Conservation (phyloP, 257 asterid species). For the Linaria vulgaris region DNA sequence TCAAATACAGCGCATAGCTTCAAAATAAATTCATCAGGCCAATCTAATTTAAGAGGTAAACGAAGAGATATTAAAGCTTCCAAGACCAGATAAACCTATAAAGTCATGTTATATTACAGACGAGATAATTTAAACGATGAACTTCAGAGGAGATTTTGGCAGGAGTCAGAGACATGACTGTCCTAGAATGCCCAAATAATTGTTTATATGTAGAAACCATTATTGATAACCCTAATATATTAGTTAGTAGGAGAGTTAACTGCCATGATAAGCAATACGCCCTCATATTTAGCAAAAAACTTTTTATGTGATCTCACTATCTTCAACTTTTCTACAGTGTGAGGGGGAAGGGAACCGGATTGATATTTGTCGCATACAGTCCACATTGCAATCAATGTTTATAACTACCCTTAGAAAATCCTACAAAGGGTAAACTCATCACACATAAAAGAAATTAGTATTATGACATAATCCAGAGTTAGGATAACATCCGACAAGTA, state of each 20-base stretch:
- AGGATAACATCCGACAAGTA: too few relatives aligned
- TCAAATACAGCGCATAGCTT: conserved; percentile 8
- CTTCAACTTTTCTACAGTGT: neutral
- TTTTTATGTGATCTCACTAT: neutral
- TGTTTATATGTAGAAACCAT: conserved; percentile 17
- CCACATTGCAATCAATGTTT: neutral
- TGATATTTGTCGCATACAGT: neutral
- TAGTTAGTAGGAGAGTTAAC: neutral
- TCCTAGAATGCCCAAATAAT: conserved; percentile 10
- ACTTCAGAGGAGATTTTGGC: conserved; percentile 2
- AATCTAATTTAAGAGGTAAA: conserved; percentile 15
- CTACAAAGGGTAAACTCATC: neutral
- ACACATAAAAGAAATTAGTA: neutral
- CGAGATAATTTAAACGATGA: neutral
- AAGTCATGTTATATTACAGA: conserved; percentile 1
- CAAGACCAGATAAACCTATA: neutral
- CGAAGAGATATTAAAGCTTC: neutral
- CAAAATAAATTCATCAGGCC: conserved; percentile 15
- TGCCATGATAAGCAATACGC: neutral
- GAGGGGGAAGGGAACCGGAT: neutral
- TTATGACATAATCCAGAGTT: neutral
- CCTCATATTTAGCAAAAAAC: neutral
- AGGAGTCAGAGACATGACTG: conserved; percentile 2
- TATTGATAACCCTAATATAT: too few relatives aligned
- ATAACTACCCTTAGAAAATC: neutral